Percentiles rank a stretch among this genome's conserved stretches.
Conservation (phyloP, 1,284 basidiomycete species). For the Ustilago loliicola region DNA sequence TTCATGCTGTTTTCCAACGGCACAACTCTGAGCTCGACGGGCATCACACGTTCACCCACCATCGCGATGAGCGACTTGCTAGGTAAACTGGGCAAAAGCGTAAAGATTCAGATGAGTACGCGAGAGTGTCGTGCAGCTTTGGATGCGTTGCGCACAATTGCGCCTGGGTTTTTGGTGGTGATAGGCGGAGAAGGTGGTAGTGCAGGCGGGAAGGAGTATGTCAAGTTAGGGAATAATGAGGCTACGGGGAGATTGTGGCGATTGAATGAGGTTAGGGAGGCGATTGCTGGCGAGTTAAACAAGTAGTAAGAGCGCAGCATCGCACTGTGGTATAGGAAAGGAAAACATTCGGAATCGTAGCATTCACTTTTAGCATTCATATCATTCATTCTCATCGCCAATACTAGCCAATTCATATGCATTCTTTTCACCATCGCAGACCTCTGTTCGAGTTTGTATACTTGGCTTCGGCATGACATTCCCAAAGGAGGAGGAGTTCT, state of each 20-base stretch:
- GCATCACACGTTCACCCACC: constrained; percentile 30
- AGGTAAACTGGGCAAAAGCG: constrained; percentile 32
- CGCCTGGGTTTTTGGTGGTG: constrained; percentile 57
- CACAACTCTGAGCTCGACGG: constrained; percentile 31
- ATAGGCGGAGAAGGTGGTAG: too few species aligned
- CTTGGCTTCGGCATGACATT: too few species aligned
- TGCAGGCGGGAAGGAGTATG: constrained; percentile 35
- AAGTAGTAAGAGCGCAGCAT: constrained; percentile 6
- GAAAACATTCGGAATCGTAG: too few species aligned
- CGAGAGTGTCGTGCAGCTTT: constrained; percentile 47
- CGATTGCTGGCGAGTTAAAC: constrained; percentile 30
- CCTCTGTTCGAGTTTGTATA: too few species aligned
- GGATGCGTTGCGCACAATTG: constrained; percentile 39
- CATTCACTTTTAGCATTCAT: too few species aligned
- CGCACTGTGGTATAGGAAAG: too few species aligned
- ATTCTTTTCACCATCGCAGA: background rate
- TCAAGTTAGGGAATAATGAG: constrained; percentile 24
- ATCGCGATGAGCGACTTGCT: constrained; percentile 54
- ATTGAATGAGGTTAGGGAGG: constrained; percentile 24
- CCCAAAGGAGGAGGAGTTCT: background rate
- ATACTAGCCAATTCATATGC: too few species aligned
- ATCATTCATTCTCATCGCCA: too few species aligned
- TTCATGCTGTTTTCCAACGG: constrained; percentile 61
- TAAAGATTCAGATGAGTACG: constrained; percentile 52
- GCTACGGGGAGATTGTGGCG: constrained; percentile 28